Conservation (phyloP, 108 stramenopile genomes). For the Cyclostephanos tholiformis region DNA sequence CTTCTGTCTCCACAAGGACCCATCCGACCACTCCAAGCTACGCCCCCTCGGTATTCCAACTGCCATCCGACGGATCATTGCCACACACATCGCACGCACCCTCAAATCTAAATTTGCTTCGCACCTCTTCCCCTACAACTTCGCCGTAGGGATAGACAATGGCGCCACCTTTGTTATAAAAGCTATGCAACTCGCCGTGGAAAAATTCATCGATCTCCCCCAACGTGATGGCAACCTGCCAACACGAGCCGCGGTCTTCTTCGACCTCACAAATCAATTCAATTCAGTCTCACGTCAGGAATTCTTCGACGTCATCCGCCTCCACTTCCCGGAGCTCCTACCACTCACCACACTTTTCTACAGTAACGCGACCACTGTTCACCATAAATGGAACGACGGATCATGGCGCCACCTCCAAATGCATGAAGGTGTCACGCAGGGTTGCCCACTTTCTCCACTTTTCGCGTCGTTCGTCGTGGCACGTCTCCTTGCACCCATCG, state of each 20-base stretch:
- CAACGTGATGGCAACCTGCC: too few relatives aligned
- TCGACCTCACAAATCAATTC: too few relatives aligned
- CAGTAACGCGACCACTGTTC: background rate
- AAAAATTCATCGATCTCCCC: too few relatives aligned
- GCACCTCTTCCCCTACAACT: background rate
- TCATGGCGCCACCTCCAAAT: background rate
- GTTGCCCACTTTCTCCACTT: conserved; percentile 25
- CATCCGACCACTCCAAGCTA: conserved; percentile 24
- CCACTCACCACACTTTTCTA: background rate
- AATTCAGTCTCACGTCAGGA: too few relatives aligned
- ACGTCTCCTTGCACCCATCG: conserved; percentile 8
- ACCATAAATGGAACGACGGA: background rate
- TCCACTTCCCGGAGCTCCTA: background rate
- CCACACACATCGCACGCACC: conserved; percentile 8
- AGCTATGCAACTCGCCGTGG: too few relatives aligned
- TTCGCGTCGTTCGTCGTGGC: conserved; percentile 14
- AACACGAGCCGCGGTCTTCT: too few relatives aligned
- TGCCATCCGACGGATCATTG: conserved; percentile 30
- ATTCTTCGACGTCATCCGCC: too few relatives aligned
- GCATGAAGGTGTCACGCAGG: conserved; percentile 26
- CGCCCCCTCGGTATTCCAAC: conserved; percentile 30
- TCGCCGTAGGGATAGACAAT: too few relatives aligned
- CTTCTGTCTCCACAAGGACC: conserved; percentile 41
- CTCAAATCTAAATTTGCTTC: conserved; percentile 1
- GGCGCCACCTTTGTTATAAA: too few relatives aligned